Evolutionary conservation across 495 filamentous ascomycete genomes (phyloP).

Genomic region (Penicillium lagena): DNA sequence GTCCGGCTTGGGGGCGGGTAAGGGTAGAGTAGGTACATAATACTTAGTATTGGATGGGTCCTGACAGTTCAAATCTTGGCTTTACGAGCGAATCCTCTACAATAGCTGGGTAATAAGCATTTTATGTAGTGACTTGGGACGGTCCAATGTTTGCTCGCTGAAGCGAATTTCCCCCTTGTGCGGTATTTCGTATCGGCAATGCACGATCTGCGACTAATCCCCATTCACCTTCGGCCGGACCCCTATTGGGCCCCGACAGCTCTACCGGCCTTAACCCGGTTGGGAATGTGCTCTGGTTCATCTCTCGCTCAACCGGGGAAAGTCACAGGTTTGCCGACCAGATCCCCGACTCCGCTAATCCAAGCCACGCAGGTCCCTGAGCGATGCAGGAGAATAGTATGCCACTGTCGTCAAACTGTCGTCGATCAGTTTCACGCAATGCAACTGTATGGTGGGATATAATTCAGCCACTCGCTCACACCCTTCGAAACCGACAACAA

Average conservation of each 20-base stretch:
- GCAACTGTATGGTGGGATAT: not conserved
- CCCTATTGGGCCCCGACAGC: not conserved
- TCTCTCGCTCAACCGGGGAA: slow-evolving; percentile 1
- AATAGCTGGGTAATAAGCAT: too few relatives aligned
- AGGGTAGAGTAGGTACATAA: too few relatives aligned
- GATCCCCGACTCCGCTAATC: slow-evolving; percentile 6
- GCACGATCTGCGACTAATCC: too few relatives aligned
- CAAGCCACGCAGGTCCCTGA: not conserved
- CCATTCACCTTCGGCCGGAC: not conserved
- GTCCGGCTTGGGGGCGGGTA: too few relatives aligned
- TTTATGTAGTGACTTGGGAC: too few relatives aligned
- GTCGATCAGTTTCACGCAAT: not conserved
- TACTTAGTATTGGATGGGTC: too few relatives aligned
- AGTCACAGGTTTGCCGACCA: slow-evolving; percentile 5
- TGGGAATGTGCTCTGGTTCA: not conserved
- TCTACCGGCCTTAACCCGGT: not conserved
- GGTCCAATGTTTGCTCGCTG: too few relatives aligned
- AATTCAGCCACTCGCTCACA: not conserved
- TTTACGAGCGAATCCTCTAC: too few relatives aligned
- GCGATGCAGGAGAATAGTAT: not conserved
- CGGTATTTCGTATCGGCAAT: too few relatives aligned
- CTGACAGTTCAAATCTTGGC: too few relatives aligned
- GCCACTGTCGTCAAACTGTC: slow-evolving; percentile 2
- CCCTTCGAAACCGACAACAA: not conserved
- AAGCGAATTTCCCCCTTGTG: too few relatives aligned